Evolutionary conservation across 345 rosid species (phyloP).

Genomic region (Eucalyptus cloeziana): DNA sequence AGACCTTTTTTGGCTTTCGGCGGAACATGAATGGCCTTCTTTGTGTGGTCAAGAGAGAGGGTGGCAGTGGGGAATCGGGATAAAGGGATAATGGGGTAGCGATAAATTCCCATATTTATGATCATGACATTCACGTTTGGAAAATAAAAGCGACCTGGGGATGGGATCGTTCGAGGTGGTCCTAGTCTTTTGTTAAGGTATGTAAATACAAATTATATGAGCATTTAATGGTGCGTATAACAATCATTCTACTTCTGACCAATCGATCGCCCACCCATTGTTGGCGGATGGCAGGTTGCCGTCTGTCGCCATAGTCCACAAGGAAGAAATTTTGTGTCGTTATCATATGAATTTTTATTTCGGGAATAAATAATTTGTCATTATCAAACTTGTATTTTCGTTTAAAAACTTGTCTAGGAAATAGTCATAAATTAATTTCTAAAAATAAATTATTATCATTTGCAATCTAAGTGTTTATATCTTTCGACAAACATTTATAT

Average conservation of each 20-base stretch:
- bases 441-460: fast-evolving
- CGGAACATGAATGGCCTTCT: not conserved
- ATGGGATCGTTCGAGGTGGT: not conserved
- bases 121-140: not conserved
- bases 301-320: fast-evolving
- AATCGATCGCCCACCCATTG: fast-evolving
- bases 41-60: not conserved
- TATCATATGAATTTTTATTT: fast-evolving
- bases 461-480: fast-evolving
- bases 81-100: not conserved
- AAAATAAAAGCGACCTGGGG: not conserved
- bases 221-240: fast-evolving
- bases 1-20: not conserved
- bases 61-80: not conserved
- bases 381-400: fast-evolving
- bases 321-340: fast-evolving
- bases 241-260: no score
- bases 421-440: no score
- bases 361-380: fast-evolving
- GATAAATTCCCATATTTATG: not conserved
- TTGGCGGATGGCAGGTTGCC: fast-evolving
- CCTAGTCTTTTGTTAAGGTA: not conserved
- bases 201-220: not conserved
- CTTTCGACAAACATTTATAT: not conserved
- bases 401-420: fast-evolving